These are phyloP conservation scores for Lunularia cruciata DNA, from an alignment of 225 moss, liverwort and hornwort species.

Conservation along the genomic window DNA sequence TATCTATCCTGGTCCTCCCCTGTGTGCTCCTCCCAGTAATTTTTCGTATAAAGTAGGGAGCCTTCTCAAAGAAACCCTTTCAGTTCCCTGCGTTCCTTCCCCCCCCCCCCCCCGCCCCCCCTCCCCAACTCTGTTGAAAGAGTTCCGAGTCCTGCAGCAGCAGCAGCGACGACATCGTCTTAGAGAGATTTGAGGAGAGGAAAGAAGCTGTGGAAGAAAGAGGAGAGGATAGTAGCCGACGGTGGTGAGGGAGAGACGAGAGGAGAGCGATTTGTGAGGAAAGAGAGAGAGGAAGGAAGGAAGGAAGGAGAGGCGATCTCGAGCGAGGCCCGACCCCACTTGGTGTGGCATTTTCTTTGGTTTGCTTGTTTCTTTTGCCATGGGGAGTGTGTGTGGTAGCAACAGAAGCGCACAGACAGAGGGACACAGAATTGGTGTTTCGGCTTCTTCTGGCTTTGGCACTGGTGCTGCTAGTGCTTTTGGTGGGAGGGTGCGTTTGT, in stretches of 20 bases:
- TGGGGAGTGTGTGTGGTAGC: slow-evolving; percentile 4
- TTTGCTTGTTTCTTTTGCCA: neutral
- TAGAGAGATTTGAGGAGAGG: neutral
- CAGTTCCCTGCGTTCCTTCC: neutral
- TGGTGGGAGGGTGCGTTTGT: slow-evolving; percentile 25
- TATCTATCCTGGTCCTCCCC: neutral
- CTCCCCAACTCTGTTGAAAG: no score
- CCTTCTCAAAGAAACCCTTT: neutral
- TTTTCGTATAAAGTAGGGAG: slow-evolving; percentile 20
- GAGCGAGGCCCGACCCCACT: slow-evolving; percentile 4
- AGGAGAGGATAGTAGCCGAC: slow-evolving; percentile 3
- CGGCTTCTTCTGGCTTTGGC: slow-evolving; percentile 14
- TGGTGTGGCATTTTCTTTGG: neutral
- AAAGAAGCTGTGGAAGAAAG: neutral
- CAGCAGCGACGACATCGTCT: neutral
- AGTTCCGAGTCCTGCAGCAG: neutral
- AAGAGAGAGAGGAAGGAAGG: neutral
- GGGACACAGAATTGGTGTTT: slow-evolving; percentile 22
- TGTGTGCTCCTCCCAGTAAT: no score
- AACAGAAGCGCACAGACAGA: neutral
- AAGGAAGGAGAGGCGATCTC: neutral
- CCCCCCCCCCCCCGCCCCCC: no score
- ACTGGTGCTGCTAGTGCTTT: slow-evolving; percentile 8
- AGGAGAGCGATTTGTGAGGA: neutral
- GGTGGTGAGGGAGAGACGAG: neutral